Conservation (phyloP, 257 asterid genomes). For the Solanum microdontum region DNA sequence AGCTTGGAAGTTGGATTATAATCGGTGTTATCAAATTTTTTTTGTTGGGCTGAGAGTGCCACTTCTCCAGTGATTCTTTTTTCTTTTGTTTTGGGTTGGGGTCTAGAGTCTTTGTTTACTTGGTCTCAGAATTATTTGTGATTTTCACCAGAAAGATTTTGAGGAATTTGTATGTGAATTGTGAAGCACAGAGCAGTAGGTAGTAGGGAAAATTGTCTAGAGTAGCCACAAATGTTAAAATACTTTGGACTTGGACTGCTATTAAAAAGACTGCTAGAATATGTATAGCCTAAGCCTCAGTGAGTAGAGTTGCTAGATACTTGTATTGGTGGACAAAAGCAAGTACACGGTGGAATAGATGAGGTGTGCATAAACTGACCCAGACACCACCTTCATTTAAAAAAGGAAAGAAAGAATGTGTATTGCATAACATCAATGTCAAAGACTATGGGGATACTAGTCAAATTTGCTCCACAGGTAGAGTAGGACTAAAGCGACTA, state of each 20-base stretch:
- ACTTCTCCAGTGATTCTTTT: background rate
- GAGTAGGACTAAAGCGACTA: background rate
- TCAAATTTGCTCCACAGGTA: background rate
- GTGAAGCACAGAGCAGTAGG: background rate
- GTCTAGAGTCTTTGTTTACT: background rate
- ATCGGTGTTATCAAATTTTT: background rate
- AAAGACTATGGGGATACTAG: background rate
- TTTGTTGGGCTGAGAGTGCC: background rate
- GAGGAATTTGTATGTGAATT: background rate
- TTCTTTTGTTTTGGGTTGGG: background rate
- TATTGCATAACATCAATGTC: background rate
- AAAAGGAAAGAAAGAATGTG: background rate
- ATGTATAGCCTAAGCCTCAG: background rate
- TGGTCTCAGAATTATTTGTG: background rate
- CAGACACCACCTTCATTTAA: background rate
- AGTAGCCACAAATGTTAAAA: background rate
- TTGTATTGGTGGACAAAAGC: background rate
- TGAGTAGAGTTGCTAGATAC: background rate
- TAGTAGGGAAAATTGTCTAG: background rate
- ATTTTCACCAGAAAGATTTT: background rate
- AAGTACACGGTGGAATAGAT: background rate
- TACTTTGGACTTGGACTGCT: background rate
- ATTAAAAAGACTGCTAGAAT: background rate
- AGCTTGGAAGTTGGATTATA: background rate
- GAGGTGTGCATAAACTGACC: background rate